Evolutionary conservation across 768 basidiomycete species (phyloP).

Genomic region (Butyriboletus loyo): DNA sequence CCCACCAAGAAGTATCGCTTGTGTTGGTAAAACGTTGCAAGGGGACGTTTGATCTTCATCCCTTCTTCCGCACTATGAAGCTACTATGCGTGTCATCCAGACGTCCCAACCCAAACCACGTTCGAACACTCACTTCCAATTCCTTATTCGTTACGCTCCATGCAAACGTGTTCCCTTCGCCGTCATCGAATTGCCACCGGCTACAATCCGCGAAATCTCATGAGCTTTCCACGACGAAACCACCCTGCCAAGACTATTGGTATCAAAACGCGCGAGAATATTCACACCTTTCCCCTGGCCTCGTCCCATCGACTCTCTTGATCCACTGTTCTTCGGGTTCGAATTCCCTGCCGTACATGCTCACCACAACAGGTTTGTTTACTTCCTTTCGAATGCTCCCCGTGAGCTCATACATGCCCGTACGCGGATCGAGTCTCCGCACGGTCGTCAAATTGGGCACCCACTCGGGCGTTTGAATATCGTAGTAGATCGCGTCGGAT

Average conservation of each 20-base stretch:
- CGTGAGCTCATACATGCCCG: constrained; percentile 28
- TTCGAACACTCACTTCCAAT: constrained; percentile 11
- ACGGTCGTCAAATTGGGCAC: constrained; percentile 35
- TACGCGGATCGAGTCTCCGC: constrained; percentile 30
- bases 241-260: no score
- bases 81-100: constrained; percentile 12
- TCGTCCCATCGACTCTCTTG: constrained; percentile 16
- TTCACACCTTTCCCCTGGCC: constrained; percentile 13
- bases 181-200: constrained; percentile 24
- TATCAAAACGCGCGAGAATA: background rate
- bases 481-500: constrained; percentile 39
- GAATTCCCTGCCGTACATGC: constrained; percentile 28
- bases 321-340: constrained; percentile 32
- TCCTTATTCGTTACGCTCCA: constrained; percentile 12
- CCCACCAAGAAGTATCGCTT: constrained; percentile 34
- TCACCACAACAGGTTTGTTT: constrained; percentile 29
- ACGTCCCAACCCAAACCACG: background rate
- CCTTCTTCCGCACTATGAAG: constrained; percentile 28
- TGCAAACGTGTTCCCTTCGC: constrained; percentile 20
- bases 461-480: constrained; percentile 40
- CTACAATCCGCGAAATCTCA: constrained; percentile 4
- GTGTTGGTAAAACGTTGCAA: constrained; percentile 35
- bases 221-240: background rate
- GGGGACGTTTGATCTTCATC: constrained; percentile 23
- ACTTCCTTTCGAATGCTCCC: constrained; percentile 33